These are phyloP conservation scores for Eutrema salsugineum DNA, from an alignment of 441 rosid species.

Conservation along the genomic window DNA sequence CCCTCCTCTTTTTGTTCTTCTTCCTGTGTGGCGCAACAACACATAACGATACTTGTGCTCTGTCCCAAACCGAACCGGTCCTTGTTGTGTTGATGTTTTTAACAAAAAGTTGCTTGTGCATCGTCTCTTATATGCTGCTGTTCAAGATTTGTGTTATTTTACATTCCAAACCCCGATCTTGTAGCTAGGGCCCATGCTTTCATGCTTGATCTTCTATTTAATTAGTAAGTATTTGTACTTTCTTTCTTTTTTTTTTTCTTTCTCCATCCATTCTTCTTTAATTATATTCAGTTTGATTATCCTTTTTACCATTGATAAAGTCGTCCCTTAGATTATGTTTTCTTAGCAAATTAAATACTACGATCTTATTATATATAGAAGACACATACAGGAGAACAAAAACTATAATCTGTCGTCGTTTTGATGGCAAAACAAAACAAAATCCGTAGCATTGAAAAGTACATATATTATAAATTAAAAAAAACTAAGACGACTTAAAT, in stretches of 20 bases:
- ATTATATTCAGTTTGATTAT: too few species aligned
- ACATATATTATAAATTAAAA: not conserved
- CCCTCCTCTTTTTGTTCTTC: not conserved
- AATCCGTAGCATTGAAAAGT: not conserved
- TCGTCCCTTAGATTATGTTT: not conserved
- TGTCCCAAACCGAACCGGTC: not conserved
- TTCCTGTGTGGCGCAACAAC: not conserved
- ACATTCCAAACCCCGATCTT: not conserved
- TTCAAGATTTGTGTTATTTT: not conserved
- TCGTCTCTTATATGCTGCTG: not conserved
- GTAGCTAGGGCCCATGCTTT: too few species aligned
- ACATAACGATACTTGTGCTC: not conserved
- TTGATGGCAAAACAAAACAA: not conserved
- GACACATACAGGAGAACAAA: too few species aligned
- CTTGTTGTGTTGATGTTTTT: not conserved
- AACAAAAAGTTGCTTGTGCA: not conserved
- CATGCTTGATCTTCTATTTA: too few species aligned
- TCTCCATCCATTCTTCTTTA: not conserved
- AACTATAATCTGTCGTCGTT: too few species aligned
- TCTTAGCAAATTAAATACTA: not conserved
- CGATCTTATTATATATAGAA: too few species aligned
- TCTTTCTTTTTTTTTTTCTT: not conserved
- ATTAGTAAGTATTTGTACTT: too few species aligned
- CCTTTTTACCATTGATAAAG: not conserved
- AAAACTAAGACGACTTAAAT: not conserved